These are phyloP conservation scores for Thelephora terrestris DNA, from an alignment of 1,284 basidiomycete species.

Conservation along the genomic window DNA sequence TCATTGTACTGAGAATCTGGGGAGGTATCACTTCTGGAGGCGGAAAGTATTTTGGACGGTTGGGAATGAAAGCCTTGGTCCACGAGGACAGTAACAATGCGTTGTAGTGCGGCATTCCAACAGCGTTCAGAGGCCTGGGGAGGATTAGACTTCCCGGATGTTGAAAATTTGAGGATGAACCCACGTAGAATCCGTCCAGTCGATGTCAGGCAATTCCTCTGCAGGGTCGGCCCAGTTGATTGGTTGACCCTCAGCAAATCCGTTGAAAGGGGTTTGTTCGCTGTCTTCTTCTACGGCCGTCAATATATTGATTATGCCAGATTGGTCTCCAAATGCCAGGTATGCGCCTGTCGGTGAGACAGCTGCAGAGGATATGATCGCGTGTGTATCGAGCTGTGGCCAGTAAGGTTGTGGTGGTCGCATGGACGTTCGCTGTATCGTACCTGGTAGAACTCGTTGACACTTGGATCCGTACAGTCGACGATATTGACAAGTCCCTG, in stretches of 20 bases:
- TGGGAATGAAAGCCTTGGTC: conserved; percentile 43
- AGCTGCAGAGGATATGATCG: conserved; percentile 75
- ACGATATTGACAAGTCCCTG: conserved; percentile 87
- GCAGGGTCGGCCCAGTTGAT: conserved; percentile 79
- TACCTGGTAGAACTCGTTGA: conserved; percentile 74
- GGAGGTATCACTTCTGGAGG: conserved; percentile 73
- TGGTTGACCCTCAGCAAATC: conserved; percentile 68
- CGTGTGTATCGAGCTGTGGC: conserved; percentile 51
- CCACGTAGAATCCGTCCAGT: conserved; percentile 78
- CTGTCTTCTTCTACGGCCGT: conserved; percentile 64
- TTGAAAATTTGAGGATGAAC: conserved; percentile 15
- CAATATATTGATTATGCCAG: conserved; percentile 80
- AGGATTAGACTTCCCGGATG: conserved; percentile 4
- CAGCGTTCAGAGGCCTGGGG: conserved; percentile 71
- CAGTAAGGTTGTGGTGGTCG: conserved; percentile 5
- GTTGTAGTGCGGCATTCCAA: conserved; percentile 88
- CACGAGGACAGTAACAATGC: conserved; percentile 75
- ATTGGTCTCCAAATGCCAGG: conserved; percentile 86
- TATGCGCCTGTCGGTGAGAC: conserved; percentile 84
- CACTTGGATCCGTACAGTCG: conserved; percentile 66
- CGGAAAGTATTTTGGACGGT: conserved; percentile 34
- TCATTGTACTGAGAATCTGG: conserved; percentile 70
- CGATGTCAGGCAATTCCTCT: conserved; percentile 59
- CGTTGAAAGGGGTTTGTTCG: conserved; percentile 72
- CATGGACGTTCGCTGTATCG: conserved; percentile 5